phyloP scores from a whole-genome alignment of 2,329 filamentous ascomycete species.

The Alternaria sp. region DNA sequence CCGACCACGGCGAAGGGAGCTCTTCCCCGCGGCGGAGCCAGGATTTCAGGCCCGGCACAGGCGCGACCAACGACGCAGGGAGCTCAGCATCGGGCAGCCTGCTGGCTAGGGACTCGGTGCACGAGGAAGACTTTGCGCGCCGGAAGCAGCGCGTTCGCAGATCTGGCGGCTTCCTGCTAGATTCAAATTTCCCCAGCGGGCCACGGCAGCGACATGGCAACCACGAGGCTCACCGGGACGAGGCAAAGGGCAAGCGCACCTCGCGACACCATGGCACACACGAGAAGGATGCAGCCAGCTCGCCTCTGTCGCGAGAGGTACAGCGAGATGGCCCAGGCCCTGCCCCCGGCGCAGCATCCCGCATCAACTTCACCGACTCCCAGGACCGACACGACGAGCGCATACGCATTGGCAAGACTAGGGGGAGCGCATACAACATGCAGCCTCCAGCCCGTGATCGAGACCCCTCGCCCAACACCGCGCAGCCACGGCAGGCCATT shows the following conservation, averaged over 20 bases:
- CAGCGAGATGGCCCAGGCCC: slow-evolving; percentile 13
- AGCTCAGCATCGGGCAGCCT: slow-evolving; percentile 17
- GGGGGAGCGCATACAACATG: slow-evolving; percentile 14
- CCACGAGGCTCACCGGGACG: slow-evolving; percentile 33
- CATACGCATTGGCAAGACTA: slow-evolving; percentile 29
- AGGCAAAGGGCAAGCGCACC: slow-evolving; percentile 49
- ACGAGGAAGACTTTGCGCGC: slow-evolving; percentile 41
- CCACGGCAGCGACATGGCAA: slow-evolving; percentile 35
- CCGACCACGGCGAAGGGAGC: slow-evolving; percentile 37
- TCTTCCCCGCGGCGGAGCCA: slow-evolving; percentile 31
- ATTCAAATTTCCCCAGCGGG: slow-evolving; percentile 45
- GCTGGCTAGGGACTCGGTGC: slow-evolving; percentile 30
- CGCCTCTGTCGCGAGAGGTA: slow-evolving; percentile 28
- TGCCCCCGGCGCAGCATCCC: not conserved
- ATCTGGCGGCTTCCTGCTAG: slow-evolving; percentile 55
- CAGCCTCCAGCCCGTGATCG: slow-evolving; percentile 11
- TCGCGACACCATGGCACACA: slow-evolving; percentile 36
- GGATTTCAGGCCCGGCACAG: slow-evolving; percentile 20
- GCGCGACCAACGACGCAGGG: slow-evolving; percentile 7
- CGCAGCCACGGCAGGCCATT: slow-evolving; percentile 61
- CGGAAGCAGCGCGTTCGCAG: slow-evolving; percentile 38
- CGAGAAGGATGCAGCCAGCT: slow-evolving; percentile 33
- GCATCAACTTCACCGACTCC: slow-evolving; percentile 9
- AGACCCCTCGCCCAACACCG: slow-evolving; percentile 7
- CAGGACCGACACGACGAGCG: slow-evolving; percentile 9